phyloP scores from a whole-genome alignment of 2,329 filamentous ascomycete genomes.

The Sporothrix luriei region DNA sequence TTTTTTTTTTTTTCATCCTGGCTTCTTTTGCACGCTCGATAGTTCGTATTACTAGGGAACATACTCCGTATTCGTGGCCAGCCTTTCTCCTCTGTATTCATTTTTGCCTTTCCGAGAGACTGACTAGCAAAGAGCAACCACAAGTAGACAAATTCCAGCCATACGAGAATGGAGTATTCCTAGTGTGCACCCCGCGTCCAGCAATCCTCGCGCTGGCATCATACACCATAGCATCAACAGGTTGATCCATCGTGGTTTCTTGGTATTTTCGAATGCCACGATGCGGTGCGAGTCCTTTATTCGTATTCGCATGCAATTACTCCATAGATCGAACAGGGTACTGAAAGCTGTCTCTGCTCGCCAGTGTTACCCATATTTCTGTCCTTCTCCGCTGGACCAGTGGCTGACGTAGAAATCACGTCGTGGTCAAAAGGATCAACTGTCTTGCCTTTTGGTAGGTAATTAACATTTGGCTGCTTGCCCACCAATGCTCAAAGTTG shows the following conservation, averaged over 20 bases:
- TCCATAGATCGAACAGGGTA: background rate
- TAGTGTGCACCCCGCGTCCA: background rate
- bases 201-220: constrained; percentile 9
- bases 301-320: background rate
- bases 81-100: constrained; percentile 8
- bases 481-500: background rate
- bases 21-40: background rate
- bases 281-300: background rate
- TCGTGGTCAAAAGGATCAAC: constrained; percentile 1
- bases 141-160: too few relatives aligned
- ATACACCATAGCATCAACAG: constrained; percentile 7
- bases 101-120: background rate
- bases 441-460: constrained; percentile 3
- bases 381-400: background rate
- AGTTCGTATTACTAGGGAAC: constrained; percentile 9
- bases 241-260: constrained; percentile 5
- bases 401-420: background rate
- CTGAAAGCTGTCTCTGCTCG: background rate
- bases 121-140: background rate
- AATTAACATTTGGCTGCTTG: background rate
- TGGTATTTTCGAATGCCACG: background rate
- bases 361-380: background rate
- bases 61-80: background rate
- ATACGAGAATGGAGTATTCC: too few relatives aligned
- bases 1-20: background rate